Evolutionary conservation across 2,329 filamentous ascomycete genomes (phyloP), one percentile per base, ranked within the genome.

Genomic region (Talaromyces verruculosus): DNA sequence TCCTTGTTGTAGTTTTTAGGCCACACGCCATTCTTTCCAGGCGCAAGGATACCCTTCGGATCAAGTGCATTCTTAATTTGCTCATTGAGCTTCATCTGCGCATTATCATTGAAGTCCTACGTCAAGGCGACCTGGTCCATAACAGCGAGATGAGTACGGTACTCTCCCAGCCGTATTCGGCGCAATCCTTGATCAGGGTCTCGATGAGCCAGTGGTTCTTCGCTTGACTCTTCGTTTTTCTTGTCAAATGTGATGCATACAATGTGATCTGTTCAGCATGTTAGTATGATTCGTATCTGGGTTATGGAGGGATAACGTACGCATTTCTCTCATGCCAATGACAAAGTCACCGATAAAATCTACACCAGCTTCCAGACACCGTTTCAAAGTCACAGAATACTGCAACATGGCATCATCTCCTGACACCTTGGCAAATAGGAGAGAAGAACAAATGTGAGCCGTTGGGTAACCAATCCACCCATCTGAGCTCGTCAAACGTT

Each of bases 361-460:
- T 2, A 49, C 19, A 6, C 45, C 45, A 25, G 22, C 45, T 49
- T 49, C 45, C 1, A 49, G 45, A 64, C 77, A 74, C 33, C 78
- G 72, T 4, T 70, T 75, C 69, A 77, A 68, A 6, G 78, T 82
- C 30, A 84, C 69, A 5, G 76, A 68, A 70, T 84, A 82, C 65
- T 84, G 79, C 1, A 76, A 70, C 51, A 76, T 76, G 1, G 82
- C 84, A 65, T 85, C 83, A 11, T 77, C 74, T 2, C 81, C 84
- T 1, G 77, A 76, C 1, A 84, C 82, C 35, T 81, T 81, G 6
- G 80, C 78, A 66, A 66, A 86, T 85, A 0, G 84, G 84, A 5
- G 78, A 81, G 75, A 86, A 86, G 75, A 83, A 82, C 5, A 85
- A 69, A 28, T 49, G 45, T 2, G 45, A 25, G 19, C 45, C 45